Evolutionary conservation across 257 asterid species (phyloP).

Genomic region (Rhazya stricta): DNA sequence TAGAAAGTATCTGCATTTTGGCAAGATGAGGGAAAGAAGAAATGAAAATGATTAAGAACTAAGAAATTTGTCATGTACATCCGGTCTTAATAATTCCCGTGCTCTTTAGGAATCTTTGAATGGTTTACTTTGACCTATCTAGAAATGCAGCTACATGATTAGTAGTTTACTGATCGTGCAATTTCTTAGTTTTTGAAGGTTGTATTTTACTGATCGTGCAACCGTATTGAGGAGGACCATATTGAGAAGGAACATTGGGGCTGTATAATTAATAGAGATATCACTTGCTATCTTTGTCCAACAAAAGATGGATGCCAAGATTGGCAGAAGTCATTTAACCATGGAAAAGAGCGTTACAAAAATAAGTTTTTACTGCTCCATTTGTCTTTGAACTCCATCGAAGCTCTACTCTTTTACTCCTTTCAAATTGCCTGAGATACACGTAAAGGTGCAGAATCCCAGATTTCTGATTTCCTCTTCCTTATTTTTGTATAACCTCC

Average conservation of each 20-base stretch:
- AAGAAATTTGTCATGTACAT: background rate
- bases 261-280: background rate
- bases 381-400: background rate
- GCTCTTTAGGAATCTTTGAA: background rate
- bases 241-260: background rate
- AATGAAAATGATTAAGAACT: background rate
- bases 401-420: background rate
- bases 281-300: background rate
- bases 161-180: background rate
- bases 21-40: background rate
- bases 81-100: background rate
- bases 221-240: too few species aligned
- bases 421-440: background rate
- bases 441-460: background rate
- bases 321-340: background rate
- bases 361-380: background rate
- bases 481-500: background rate
- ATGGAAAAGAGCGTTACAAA: background rate
- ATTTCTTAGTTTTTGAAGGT: background rate
- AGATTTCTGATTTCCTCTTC: background rate
- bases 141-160: background rate
- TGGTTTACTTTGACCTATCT: background rate
- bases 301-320: background rate
- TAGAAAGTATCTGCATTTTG: background rate
- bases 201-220: background rate